Evolutionary conservation across 2,329 filamentous ascomycete genomes (phyloP).

Genomic region (Epichloe typhina): DNA sequence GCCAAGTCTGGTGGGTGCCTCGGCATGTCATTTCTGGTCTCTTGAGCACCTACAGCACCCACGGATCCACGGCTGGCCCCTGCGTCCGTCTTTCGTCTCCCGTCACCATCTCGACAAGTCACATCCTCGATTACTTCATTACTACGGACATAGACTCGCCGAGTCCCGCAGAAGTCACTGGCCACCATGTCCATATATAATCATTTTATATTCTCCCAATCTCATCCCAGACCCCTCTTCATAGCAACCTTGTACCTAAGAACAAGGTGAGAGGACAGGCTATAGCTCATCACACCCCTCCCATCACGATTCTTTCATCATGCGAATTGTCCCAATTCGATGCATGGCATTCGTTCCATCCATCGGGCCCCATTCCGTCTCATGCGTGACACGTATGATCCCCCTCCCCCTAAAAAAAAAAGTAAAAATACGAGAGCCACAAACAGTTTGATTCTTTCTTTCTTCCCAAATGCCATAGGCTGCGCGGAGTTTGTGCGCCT

Average conservation of each 20-base stretch:
- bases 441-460: background rate
- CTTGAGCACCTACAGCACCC: no score
- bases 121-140: no score
- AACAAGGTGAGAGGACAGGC: background rate
- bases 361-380: background rate
- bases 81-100: no score
- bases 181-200: background rate
- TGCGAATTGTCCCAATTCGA: background rate
- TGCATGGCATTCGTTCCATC: background rate
- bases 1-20: background rate
- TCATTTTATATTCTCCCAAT: background rate
- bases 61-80: no score
- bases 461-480: background rate
- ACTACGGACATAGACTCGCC: no score
- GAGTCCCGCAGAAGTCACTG: background rate
- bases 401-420: background rate
- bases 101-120: no score
- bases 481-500: constrained; percentile 2
- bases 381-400: background rate
- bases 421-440: background rate
- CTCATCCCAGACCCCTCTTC: background rate
- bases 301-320: background rate
- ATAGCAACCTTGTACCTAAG: background rate
- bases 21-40: background rate
- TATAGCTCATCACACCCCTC: background rate